Evolutionary conservation across 306 rosid species (phyloP), one percentile per base, ranked within the genome.

Genomic region (Malus orientalis): DNA sequence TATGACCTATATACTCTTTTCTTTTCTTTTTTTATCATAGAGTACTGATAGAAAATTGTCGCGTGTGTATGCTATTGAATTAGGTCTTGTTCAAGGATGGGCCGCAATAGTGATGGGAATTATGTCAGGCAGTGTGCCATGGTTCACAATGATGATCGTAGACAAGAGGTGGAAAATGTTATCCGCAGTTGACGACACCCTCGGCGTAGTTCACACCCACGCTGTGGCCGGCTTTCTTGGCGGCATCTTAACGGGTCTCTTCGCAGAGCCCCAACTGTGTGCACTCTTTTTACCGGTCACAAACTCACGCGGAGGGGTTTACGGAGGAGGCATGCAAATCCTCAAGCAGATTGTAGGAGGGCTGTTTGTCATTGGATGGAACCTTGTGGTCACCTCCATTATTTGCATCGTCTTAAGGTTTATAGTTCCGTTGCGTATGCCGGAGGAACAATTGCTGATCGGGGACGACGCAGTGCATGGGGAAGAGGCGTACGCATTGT

Each of bases 21-120:
- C 9, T 54, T 54, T 54, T 20, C 0, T 53, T 54, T 20, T 2
- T 54, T 18, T 3, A 16, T 19, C 23, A 54, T 19, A 33, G 11
- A 42, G 45, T 42, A 42, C 23, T 20, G 44, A 18, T 67, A 67
- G 23, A 67, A 32, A 16, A 30, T 33, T 20, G 19, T 16, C 8
- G 14, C 23, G 4, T 30, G 14, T 20, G 33, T 65, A 65, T 36
- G 27, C 10, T 9, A 15, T 22, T 19, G 1, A 44, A 8, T 30
- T 77, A 86, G 93, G 93, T 78, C 45, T 89, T 38, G 87, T 87
- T 70, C 93, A 87, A 79, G 91, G 89, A 71, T 89, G 93, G 93
- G 91, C 88, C 1, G 89, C 93, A 36, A 85, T 89, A 74, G 65
- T 87, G 59, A 89, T 89, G 88, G 93, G 91, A 51, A 61, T 85